Evolutionary conservation across 106 monocot species (phyloP).

Genomic region (Posidonia australis): DNA sequence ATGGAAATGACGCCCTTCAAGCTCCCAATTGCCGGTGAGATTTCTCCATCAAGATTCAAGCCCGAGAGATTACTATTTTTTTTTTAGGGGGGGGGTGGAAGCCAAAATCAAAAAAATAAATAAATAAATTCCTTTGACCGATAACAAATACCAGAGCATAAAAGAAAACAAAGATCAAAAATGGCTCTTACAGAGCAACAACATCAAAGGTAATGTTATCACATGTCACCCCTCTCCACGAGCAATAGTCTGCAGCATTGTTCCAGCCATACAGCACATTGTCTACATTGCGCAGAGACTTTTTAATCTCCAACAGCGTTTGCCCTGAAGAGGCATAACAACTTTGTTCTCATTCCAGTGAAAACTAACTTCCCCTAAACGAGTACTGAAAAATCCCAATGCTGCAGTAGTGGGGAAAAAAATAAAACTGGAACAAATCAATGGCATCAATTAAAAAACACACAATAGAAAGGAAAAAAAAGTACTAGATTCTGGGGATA

Average conservation of each 20-base stretch:
- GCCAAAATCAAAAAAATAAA: background rate
- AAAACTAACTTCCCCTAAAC: background rate
- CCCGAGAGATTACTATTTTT: conserved; percentile 67
- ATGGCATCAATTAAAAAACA: background rate
- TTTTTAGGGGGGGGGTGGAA: background rate
- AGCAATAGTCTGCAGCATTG: conserved; percentile 47
- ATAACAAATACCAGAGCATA: background rate
- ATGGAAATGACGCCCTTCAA: conserved; percentile 51
- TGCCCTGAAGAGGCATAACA: conserved; percentile 21
- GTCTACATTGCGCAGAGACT: conserved; percentile 68
- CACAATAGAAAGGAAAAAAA: background rate
- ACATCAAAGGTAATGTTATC: conserved; percentile 78
- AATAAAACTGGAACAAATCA: background rate
- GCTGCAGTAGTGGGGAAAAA: too few species aligned
- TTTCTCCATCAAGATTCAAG: conserved; percentile 77
- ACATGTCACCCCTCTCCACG: conserved; percentile 82
- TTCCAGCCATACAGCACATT: conserved; percentile 72
- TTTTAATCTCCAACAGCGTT: conserved; percentile 77
- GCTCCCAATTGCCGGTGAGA: conserved; percentile 72
- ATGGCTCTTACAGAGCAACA: conserved; percentile 55
- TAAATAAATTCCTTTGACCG: background rate
- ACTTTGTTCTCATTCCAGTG: background rate
- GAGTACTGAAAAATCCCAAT: background rate
- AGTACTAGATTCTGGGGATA: background rate
- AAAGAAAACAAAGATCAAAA: background rate